Evolutionary conservation across 768 basidiomycete species (phyloP), one percentile per base, ranked within the genome.

Genomic region (Psilocybe sp.): DNA sequence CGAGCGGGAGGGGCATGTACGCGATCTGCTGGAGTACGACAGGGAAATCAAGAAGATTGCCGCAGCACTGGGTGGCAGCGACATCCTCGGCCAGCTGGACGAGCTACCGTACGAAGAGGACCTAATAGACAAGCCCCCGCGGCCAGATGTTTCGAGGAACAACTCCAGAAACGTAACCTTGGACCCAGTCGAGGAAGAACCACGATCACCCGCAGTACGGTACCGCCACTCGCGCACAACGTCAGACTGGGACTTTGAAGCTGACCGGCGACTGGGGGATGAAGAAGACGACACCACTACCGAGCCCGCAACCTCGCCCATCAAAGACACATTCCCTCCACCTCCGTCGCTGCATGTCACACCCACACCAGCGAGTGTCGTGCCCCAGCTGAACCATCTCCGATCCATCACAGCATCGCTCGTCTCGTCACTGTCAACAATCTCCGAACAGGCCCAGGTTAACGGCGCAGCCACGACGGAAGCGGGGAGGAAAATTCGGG

Each of bases 401-500:
- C 85, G 91, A 38, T 77, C 82, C 18, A 78, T 83, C 63, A 94
- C 92, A 0, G 65, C 82, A 8, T 86, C 89, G 8, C 79, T 93
- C 45, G 82, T 87, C 40, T 70, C 84, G 18, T 87, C 89, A 10
- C 77, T 95, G 40, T 78, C 84, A 2, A 80, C 83, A 32, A 81
- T 93, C 55, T 90, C 87, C 19, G 92, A 95, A 60, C 89, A 92
- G 52, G 87, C 90, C 12, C 92, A 95, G 63, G 89, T 92, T 44
- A 91, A 92, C 60, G 83, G 85, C 9, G 92, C 88, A 1, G 87
- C 85, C 4, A 86, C 89, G 9, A 84, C 90, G 1, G 92, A 95
- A 50, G 87, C 91, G 0, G 90, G 89, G 40, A 79, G 92, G 35
- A 92, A 89, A 68, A 84, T 95, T 37, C 85, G 92, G 43, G 87